Evolutionary conservation across 345 rosid genomes (phyloP).

Genomic region (Litchi chinensis): DNA sequence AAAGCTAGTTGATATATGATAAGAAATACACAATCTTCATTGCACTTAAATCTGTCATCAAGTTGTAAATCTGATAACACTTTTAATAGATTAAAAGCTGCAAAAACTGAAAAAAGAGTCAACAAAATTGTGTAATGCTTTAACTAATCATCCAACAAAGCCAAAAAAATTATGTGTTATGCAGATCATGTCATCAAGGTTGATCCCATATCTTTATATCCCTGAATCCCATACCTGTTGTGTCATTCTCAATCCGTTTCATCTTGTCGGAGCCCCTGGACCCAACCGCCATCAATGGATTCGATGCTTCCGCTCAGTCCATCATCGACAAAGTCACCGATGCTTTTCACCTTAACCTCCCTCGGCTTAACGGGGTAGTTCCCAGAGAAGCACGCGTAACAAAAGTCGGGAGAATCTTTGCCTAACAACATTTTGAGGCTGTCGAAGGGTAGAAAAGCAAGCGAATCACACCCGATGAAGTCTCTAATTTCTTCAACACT

Average conservation of each 20-base stretch:
- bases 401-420: slow-evolving; percentile 53
- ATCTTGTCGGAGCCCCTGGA: slow-evolving; percentile 39
- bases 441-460: slow-evolving; percentile 69
- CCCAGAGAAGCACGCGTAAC: slow-evolving; percentile 96
- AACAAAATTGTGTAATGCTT: slow-evolving; percentile 22
- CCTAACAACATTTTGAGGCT: slow-evolving; percentile 66
- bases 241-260: neutral
- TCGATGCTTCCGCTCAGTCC: slow-evolving; percentile 74
- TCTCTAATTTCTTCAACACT: slow-evolving; percentile 75
- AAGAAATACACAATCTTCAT: neutral
- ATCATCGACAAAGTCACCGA: slow-evolving; percentile 87
- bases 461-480: slow-evolving; percentile 78
- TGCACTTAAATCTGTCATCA: neutral
- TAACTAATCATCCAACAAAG: slow-evolving; percentile 13
- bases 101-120: slow-evolving; percentile 15
- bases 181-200: neutral
- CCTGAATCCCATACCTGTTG: neutral
- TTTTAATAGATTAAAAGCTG: neutral
- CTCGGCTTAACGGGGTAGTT: slow-evolving; percentile 79
- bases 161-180: neutral
- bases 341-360: slow-evolving; percentile 75
- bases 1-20: no score
- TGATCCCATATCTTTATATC: neutral
- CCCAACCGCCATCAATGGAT: slow-evolving; percentile 80
- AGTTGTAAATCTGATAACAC: neutral